phyloP scores from a whole-genome alignment of 176 grass and related monocot species.

The Ananas comosus region DNA sequence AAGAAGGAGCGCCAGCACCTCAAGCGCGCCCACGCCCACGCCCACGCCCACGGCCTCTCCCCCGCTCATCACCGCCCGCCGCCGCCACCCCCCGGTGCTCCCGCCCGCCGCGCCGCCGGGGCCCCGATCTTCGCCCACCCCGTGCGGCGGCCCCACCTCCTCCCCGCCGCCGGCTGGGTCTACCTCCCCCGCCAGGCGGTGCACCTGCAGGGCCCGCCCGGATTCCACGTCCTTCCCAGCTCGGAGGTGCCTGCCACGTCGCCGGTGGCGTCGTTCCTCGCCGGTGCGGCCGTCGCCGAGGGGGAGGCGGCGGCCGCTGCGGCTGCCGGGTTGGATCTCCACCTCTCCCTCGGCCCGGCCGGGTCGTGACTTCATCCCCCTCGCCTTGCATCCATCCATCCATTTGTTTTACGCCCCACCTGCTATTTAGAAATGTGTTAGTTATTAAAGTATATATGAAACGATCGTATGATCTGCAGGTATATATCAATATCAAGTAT shows the following conservation, averaged over 20 bases:
- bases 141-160: neutral
- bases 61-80: neutral
- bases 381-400: neutral
- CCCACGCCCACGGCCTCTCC: no score
- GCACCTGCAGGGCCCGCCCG: neutral
- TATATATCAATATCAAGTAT: no score
- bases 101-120: neutral
- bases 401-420: no score
- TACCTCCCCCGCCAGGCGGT: neutral
- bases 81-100: neutral
- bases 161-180: neutral
- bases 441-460: no score
- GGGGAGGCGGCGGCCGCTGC: neutral
- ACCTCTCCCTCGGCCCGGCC: conserved; percentile 2
- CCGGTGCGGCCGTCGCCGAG: neutral
- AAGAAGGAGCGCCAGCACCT: conserved; percentile 29
- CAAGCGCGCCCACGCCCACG: conserved; percentile 4
- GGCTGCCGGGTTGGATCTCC: conserved; percentile 5
- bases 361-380: neutral
- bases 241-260: neutral
- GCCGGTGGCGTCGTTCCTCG: neutral
- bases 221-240: neutral
- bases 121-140: neutral
- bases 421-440: no score
- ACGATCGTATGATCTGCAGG: no score